Percentiles rank a stretch among this genome's conserved stretches.
Conservation (phyloP, 441 rosid species). For the Corymbia calophylla region DNA sequence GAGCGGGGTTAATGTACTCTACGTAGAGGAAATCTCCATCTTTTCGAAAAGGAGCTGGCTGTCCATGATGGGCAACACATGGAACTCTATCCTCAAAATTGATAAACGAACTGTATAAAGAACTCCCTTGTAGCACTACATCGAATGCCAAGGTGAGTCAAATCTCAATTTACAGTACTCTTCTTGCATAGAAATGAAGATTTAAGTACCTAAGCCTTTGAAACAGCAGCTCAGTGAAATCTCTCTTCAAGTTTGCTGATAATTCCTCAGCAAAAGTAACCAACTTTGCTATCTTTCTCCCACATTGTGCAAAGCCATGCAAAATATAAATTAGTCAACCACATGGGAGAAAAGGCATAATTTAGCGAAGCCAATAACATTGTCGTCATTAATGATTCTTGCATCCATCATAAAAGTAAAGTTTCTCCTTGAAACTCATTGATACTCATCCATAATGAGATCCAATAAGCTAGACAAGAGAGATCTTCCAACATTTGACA, state of each 20-base stretch:
- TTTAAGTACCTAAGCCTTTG: neutral
- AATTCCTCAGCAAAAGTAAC: neutral
- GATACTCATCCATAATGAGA: neutral
- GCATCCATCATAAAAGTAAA: neutral
- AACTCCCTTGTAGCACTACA: neutral
- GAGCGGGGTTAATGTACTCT: neutral
- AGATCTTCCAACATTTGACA: neutral
- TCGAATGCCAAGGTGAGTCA: neutral
- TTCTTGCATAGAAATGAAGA: neutral
- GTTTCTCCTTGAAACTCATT: neutral
- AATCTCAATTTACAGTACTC: neutral
- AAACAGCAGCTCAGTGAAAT: neutral
- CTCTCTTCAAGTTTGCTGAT: neutral
- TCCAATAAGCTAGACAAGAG: neutral
- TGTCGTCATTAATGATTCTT: neutral
- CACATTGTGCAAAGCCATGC: neutral
- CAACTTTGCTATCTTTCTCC: neutral
- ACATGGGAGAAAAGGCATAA: neutral
- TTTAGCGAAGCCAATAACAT: neutral
- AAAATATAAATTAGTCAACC: neutral
- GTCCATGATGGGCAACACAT: neutral
- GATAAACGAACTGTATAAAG: neutral
- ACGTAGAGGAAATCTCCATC: neutral
- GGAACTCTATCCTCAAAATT: neutral
- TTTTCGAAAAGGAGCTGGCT: neutral